These are phyloP conservation scores for Zelopaecilomyces penicillatus DNA, from an alignment of 2,329 filamentous ascomycete species.

Conservation along the genomic window DNA sequence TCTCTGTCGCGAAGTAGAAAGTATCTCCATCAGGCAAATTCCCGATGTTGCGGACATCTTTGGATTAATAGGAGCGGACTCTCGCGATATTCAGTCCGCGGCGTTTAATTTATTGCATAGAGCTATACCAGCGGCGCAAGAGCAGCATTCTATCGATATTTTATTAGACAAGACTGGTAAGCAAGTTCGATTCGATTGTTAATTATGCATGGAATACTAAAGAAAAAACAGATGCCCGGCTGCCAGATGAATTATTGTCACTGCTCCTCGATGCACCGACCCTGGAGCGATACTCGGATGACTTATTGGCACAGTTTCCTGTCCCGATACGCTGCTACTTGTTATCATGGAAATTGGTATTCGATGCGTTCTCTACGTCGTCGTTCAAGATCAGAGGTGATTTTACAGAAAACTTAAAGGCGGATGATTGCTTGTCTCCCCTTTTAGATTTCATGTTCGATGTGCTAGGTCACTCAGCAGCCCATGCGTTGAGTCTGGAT, in stretches of 20 bases:
- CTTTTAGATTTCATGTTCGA: conserved; percentile 77
- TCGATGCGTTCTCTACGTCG: conserved; percentile 71
- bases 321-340: conserved; percentile 68
- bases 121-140: conserved; percentile 69
- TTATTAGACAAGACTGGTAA: conserved; percentile 58
- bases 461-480: conserved; percentile 70
- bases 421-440: conserved; percentile 57
- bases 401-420: conserved; percentile 72
- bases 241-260: conserved; percentile 80
- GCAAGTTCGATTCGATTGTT: neutral
- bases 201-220: conserved; percentile 5
- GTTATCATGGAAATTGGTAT: conserved; percentile 81
- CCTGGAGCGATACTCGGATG: conserved; percentile 56
- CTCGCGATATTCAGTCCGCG: conserved; percentile 65
- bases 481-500: conserved; percentile 65
- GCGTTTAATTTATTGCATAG: conserved; percentile 74
- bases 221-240: conserved; percentile 43
- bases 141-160: conserved; percentile 71
- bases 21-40: conserved; percentile 53
- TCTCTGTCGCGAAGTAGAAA: conserved; percentile 59
- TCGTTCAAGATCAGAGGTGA: conserved; percentile 76
- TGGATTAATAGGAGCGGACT: conserved; percentile 66
- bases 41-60: conserved; percentile 63
- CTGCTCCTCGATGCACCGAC: conserved; percentile 72
- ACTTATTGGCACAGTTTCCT: conserved; percentile 61